Base-by-base conservation (phyloP, 495 filamentous ascomycete species). In the Rostrohypoxylon terebratum region DNA sequence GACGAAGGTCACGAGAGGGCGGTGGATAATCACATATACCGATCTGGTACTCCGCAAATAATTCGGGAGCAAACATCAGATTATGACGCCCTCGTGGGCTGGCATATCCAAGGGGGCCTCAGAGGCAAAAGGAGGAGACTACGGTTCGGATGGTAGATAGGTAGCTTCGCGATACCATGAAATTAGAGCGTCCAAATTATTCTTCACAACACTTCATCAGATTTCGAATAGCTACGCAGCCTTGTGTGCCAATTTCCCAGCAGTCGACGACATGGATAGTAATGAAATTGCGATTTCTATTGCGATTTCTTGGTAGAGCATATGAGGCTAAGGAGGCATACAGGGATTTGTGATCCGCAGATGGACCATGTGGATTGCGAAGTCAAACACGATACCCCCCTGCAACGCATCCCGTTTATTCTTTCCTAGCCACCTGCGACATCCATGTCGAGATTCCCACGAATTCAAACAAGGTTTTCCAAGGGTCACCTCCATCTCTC, bases 391-490 rank as follows among this genome's bases (percentile, higher is more conserved):
- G 70, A 73, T 63, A 21, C 42, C 16, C 66, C 71, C 71, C 71
- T 73, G 71, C 47, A 73, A 65, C 66, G 48, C 66, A 73, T 73
- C 71, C 18, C 62, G 71, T 73, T 36, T 69, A 69, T 66, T 61
- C 59, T 59, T 73, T 18, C 65, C 66, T 47, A 40, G 25, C n/a
- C 13, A 21, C n/a, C 54, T 58, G 54, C 33, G 16, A 3, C 20
- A 59, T 40, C 55, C 51, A 55, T 55, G 51, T 55, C 51, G 31
- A 16, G 28, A 18, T 42, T 51, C 45, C 25, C 42, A 60, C 42
- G 34, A 67, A 40, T 33, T 60, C 40, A 34, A 60, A 57, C 59
- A 64, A 59, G 59, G 51, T 63, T 63, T 33, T 18, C 7, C 40
- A 21, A 69, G 25, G 48, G 48, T 53, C 23, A n/a, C 5, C 42